These are phyloP conservation scores for Larix sibirica DNA, from an alignment of 83 land plant species.

Conservation along the genomic window DNA sequence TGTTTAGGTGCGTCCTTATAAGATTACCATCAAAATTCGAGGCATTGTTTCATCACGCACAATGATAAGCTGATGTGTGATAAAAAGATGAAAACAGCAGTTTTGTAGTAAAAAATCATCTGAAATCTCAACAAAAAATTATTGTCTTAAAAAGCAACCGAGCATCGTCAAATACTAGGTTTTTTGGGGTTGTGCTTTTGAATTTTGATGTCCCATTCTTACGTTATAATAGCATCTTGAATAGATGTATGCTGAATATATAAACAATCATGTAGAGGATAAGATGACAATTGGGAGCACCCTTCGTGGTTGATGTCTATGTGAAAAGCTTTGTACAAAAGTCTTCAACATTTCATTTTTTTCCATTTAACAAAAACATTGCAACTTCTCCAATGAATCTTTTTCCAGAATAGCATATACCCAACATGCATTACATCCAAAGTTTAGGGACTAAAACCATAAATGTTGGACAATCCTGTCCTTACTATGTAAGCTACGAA, in stretches of 20 bases:
- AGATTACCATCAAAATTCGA: background rate
- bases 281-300: background rate
- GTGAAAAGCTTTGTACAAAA: background rate
- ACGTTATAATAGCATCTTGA: background rate
- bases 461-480: background rate
- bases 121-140: background rate
- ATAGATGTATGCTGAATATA: background rate
- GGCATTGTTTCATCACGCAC: background rate
- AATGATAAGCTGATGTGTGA: background rate
- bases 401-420: background rate
- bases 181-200: too few species aligned
- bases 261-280: background rate
- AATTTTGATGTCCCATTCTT: background rate
- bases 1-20: background rate
- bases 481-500: background rate
- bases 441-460: background rate
- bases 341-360: background rate
- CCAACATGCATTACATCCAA: background rate
- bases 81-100: background rate
- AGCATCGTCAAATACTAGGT: background rate
- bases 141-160: background rate
- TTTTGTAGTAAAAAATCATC: background rate
- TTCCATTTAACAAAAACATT: background rate
- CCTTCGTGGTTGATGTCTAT: too few species aligned
- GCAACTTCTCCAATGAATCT: background rate